phyloP scores from a whole-genome alignment of 2,329 filamentous ascomycete genomes.

The Verticillium tricorpus region DNA sequence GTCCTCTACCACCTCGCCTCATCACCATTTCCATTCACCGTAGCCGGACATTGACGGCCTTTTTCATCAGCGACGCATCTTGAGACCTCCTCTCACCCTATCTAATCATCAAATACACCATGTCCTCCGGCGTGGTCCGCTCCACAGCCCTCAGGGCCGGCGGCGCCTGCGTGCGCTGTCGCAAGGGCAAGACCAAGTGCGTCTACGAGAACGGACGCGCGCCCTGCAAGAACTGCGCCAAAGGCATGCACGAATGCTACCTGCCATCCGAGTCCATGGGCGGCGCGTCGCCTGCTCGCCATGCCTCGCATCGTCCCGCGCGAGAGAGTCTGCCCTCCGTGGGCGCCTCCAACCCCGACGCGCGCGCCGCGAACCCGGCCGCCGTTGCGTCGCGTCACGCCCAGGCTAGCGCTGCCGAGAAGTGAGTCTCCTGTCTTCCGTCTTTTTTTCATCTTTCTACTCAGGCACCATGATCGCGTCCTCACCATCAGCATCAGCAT shows the following conservation, averaged over 20 bases:
- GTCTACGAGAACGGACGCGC: conserved; percentile 59
- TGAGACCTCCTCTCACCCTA: not conserved
- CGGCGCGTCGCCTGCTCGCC: conserved; percentile 52
- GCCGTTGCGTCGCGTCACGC: conserved; percentile 42
- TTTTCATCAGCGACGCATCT: not conserved
- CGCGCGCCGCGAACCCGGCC: conserved; percentile 37
- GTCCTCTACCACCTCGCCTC: not conserved
- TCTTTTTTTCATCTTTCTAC: not conserved
- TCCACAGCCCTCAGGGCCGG: conserved; percentile 57
- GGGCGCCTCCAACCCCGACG: conserved; percentile 39
- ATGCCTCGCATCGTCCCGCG: conserved; percentile 42
- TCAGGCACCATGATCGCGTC: not conserved
- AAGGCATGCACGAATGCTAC: conserved; percentile 61
- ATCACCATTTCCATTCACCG: not conserved
- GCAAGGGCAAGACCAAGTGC: conserved; percentile 61
- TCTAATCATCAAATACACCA: conserved; percentile 15
- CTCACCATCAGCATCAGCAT: not conserved
- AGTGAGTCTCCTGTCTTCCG: conserved; percentile 38
- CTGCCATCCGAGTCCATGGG: conserved; percentile 57
- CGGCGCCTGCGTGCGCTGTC: conserved; percentile 58
- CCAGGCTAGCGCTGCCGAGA: conserved; percentile 41
- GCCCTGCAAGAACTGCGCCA: conserved; percentile 61
- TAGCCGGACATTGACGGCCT: not conserved
- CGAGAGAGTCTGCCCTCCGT: conserved; percentile 52
- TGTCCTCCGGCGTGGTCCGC: conserved; percentile 46